These are phyloP conservation scores for Komagataella phaffii DNA, from an alignment of 805 yeast species.

Conservation along the genomic window DNA sequence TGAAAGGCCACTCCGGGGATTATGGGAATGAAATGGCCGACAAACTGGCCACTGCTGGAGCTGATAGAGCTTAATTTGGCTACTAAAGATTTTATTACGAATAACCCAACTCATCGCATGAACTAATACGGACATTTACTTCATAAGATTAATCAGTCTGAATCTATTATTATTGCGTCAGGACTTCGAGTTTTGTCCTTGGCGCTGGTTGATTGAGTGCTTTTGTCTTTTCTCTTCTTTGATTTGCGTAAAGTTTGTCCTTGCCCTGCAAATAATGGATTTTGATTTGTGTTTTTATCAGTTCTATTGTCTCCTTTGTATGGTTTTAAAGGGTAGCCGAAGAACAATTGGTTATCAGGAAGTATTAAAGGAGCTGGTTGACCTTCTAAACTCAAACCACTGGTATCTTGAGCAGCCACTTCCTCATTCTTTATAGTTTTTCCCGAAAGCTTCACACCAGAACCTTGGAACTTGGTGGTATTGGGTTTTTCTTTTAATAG, in stretches of 20 bases:
- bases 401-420: slow-evolving; percentile 17
- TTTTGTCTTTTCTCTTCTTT: slow-evolving; percentile 48
- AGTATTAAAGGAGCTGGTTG: slow-evolving; percentile 60
- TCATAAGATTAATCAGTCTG: slow-evolving; percentile 7
- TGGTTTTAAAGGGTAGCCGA: slow-evolving; percentile 75
- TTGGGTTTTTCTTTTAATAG: slow-evolving; percentile 31
- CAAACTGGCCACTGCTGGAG: slow-evolving; percentile 54
- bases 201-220: slow-evolving; percentile 34
- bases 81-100: neutral
- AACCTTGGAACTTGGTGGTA: slow-evolving; percentile 32
- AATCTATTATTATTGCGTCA: slow-evolving; percentile 72
- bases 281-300: slow-evolving; percentile 11
- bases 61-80: slow-evolving; percentile 13
- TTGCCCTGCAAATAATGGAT: slow-evolving; percentile 36
- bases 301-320: slow-evolving; percentile 25
- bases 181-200: slow-evolving; percentile 60
- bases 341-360: slow-evolving; percentile 80
- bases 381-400: slow-evolving; percentile 37
- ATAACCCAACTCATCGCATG: neutral
- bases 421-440: slow-evolving; percentile 20
- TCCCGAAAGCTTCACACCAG: slow-evolving; percentile 65
- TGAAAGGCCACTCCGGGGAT: slow-evolving; percentile 58
- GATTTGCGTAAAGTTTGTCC: slow-evolving; percentile 60
- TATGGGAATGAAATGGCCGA: slow-evolving; percentile 75
- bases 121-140: neutral